A percentile compares a stretch with the other conserved stretches of the same genome.
Evolutionary conservation across 768 basidiomycete genomes (phyloP).

Genomic region (Leccinellum rugosiceps): DNA sequence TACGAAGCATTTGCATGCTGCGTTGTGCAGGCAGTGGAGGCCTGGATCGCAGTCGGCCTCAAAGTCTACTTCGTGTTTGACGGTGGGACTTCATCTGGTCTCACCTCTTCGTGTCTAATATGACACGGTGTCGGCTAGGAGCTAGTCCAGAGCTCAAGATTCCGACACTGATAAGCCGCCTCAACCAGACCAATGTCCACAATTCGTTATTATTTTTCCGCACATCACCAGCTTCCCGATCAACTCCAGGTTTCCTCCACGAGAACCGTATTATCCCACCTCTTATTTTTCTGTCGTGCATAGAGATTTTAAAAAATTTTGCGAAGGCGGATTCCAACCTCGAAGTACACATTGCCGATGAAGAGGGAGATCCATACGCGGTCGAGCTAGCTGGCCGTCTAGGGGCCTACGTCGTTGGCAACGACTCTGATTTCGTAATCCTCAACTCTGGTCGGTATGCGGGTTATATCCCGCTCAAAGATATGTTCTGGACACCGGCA

Average conservation of each 20-base stretch:
- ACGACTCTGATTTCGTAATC: slow-evolving; percentile 82
- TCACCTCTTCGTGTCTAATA: slow-evolving; percentile 9
- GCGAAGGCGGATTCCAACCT: slow-evolving; percentile 36
- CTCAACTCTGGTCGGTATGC: slow-evolving; percentile 71
- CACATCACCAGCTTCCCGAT: slow-evolving; percentile 64
- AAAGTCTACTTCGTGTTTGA: slow-evolving; percentile 78
- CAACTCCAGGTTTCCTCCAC: slow-evolving; percentile 61
- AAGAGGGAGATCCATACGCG: slow-evolving; percentile 81
- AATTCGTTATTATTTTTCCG: slow-evolving; percentile 75
- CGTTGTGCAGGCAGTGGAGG: slow-evolving; percentile 49
- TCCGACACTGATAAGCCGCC: slow-evolving; percentile 57
- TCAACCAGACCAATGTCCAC: slow-evolving; percentile 55
- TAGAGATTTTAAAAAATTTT: slow-evolving; percentile 49
- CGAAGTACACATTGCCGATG: slow-evolving; percentile 70
- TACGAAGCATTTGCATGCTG: slow-evolving; percentile 54
- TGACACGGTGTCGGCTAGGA: slow-evolving; percentile 40
- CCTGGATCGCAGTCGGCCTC: slow-evolving; percentile 69
- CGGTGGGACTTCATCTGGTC: slow-evolving; percentile 44
- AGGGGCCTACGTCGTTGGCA: slow-evolving; percentile 70
- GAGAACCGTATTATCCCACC: slow-evolving; percentile 78
- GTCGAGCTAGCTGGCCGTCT: slow-evolving; percentile 77
- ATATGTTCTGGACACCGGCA: slow-evolving; percentile 61
- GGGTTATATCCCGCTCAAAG: slow-evolving; percentile 74
- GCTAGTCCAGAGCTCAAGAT: slow-evolving; percentile 72
- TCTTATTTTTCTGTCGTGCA: slow-evolving; percentile 53